Base-by-base conservation (phyloP, 2,329 filamentous ascomycete species). In the Diaporthe helianthi region DNA sequence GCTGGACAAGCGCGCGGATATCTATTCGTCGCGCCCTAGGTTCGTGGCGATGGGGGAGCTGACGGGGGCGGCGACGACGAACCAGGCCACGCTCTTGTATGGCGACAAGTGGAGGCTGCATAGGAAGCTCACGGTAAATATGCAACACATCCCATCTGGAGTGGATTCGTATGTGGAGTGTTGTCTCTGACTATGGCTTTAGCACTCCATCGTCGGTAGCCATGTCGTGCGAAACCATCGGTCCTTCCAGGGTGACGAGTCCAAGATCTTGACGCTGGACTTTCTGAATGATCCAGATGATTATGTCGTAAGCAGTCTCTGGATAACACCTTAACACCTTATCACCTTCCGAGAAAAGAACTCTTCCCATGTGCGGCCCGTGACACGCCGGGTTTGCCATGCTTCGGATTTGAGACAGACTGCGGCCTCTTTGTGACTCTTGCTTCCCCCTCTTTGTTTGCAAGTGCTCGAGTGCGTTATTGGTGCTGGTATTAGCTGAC, bases 31-130 rank as follows among this genome's bases (percentile, higher is more conserved):
- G 15, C 54, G 65, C 15, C 65, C 52, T 10, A 53, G 41, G 17
- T 47, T 41, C n/a, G 41, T 47, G 29, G 49, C 47, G 13, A 66
- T 66, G 64, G 64, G 33, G 17, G 64, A 66, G 47, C 51, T 66
- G 17, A 46, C 47, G 1, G 36, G 49, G 13, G n/a, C 36, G 7
- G 38, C 52, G 26, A 53, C 52, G 29, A 60, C 65, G n/a, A 64
- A 65, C n/a, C 66, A 64, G 55, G 55, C 31, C 2, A 52, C 41
- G 31, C 29, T 67, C n/a, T 38, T 24, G n/a, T 67, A 67, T 49
- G 65, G 65, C 9, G 65, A 67, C 13, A 26, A 33, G 31, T 61
- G 65, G 65, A 58, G 65, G 44, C 44, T 67, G 12, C 65, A 67
- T 12, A 46, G 65, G 31, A 58, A 61, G 53, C 47, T 67, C 31